Evolutionary conservation across 768 basidiomycete genomes (phyloP).

Genomic region (Kwoniella mangroviensis): DNA sequence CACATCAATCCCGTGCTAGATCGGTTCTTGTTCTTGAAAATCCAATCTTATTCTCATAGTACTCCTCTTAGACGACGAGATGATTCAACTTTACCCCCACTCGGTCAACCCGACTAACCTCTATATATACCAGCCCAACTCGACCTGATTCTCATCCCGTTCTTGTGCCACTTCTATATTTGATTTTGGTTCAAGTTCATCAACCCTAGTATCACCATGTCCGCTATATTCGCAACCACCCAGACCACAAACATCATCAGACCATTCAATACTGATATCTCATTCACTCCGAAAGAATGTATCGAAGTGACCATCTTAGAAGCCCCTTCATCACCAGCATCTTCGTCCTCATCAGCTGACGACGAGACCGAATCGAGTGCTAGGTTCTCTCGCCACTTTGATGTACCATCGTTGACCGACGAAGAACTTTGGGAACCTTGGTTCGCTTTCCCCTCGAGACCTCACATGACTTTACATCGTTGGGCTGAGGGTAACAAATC

Average conservation of each 20-base stretch:
- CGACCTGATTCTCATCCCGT: neutral
- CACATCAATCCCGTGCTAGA: neutral
- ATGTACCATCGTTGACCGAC: neutral
- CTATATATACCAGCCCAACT: neutral
- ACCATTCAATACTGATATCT: neutral
- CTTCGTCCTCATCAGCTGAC: neutral
- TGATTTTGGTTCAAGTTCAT: neutral
- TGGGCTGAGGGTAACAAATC: slow-evolving; percentile 18
- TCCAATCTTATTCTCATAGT: neutral
- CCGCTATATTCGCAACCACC: neutral
- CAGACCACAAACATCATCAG: neutral
- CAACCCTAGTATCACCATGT: neutral
- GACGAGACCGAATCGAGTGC: neutral
- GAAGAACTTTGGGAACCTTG: slow-evolving; percentile 23
- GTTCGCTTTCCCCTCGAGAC: slow-evolving; percentile 17
- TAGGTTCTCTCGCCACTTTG: neutral
- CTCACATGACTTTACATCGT: slow-evolving; percentile 19
- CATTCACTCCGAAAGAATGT: neutral
- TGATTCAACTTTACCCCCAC: neutral
- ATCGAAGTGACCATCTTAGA: slow-evolving; percentile 6
- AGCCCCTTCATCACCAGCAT: slow-evolving; percentile 9
- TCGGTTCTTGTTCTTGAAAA: neutral
- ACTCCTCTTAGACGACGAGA: neutral
- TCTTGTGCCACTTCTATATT: neutral
- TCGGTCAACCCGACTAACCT: neutral